Evolutionary conservation across 2,329 filamentous ascomycete genomes (phyloP).

Genomic region (Boeremia lycopersici): DNA sequence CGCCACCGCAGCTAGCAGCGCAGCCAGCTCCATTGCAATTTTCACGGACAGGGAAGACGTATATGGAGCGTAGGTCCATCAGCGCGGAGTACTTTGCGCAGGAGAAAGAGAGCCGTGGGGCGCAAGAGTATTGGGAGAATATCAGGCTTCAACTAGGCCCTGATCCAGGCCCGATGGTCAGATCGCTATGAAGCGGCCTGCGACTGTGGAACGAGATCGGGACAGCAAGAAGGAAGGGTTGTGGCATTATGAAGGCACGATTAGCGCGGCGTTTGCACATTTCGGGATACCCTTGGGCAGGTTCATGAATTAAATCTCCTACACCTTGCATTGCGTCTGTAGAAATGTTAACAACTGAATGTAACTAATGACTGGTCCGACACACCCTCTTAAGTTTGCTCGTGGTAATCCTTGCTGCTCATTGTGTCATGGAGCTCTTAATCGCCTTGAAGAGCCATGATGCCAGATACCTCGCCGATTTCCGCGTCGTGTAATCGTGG

Average conservation of each 20-base stretch:
- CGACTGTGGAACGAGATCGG: background rate
- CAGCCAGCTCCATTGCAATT: background rate
- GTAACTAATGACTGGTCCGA: conserved; percentile 23
- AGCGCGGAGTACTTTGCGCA: conserved; percentile 14
- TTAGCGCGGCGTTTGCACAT: conserved; percentile 17
- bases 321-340: conserved; percentile 29
- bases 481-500: background rate
- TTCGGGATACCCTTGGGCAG: conserved; percentile 28
- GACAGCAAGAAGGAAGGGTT: background rate
- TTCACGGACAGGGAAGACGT: background rate
- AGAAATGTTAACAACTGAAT: conserved; percentile 32
- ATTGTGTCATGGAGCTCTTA: background rate
- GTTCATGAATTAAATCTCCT: conserved; percentile 19
- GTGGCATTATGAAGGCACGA: conserved; percentile 1
- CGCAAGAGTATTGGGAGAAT: conserved; percentile 8
- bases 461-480: background rate
- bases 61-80: conserved; percentile 12
- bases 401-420: background rate
- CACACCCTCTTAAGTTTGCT: conserved; percentile 23
- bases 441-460: background rate
- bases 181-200: background rate
- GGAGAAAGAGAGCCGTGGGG: background rate
- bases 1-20: conserved; percentile 19
- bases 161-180: conserved; percentile 10
- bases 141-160: conserved; percentile 3